Evolutionary conservation across 768 basidiomycete species (phyloP).

Genomic region (Lentinula edodes): DNA sequence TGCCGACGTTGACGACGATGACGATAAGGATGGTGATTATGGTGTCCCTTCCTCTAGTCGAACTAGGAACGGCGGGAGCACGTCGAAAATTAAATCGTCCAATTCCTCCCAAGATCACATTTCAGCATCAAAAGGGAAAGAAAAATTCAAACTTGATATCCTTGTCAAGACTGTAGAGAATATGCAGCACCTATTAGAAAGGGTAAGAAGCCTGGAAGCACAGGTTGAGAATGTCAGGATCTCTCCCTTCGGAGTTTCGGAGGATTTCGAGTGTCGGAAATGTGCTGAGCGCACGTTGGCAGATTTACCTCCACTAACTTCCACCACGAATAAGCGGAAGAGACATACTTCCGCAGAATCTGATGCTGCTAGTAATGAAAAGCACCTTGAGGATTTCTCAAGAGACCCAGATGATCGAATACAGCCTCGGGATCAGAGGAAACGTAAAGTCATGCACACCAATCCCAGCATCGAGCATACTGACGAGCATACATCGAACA

Average conservation of each 20-base stretch:
- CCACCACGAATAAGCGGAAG: not conserved
- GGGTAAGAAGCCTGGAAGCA: constrained; percentile 37
- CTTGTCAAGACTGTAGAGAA: constrained; percentile 77
- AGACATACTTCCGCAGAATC: not conserved
- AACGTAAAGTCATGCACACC: not conserved
- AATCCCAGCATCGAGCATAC: constrained; percentile 2
- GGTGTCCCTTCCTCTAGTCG: constrained; percentile 22
- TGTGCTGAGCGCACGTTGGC: constrained; percentile 4
- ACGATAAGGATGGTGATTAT: constrained; percentile 29
- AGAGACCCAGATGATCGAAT: not conserved
- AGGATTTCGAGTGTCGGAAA: constrained; percentile 10
- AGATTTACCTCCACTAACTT: not conserved
- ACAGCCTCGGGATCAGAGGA: not conserved
- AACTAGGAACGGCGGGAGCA: constrained; percentile 13
- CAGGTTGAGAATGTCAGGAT: constrained; percentile 11
- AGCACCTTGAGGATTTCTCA: not conserved
- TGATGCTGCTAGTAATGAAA: not conserved
- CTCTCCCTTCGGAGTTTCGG: constrained; percentile 21
- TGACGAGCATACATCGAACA: constrained; percentile 6
- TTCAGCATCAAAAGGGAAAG: constrained; percentile 38
- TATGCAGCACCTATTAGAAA: constrained; percentile 63
- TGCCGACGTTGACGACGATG: constrained; percentile 32
- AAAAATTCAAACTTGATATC: constrained; percentile 90
- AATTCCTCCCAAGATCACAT: constrained; percentile 8
- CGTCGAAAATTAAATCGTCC: constrained; percentile 13